A percentile compares a stretch with the other conserved stretches of the same genome.
These are phyloP conservation scores for Vigna radiata DNA, from an alignment of 306 rosid species.

Conservation along the genomic window DNA sequence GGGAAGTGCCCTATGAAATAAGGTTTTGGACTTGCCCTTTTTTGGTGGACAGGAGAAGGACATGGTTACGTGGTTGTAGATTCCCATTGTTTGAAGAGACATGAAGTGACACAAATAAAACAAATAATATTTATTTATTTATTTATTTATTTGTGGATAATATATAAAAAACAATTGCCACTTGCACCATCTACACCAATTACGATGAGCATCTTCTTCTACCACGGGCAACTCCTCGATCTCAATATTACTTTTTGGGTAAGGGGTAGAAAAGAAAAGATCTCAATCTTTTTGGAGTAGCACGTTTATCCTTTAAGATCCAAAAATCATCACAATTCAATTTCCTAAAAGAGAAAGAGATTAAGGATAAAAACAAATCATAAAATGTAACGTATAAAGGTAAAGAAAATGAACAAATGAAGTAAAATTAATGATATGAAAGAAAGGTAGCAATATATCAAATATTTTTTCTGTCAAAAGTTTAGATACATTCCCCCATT, in stretches of 20 bases:
- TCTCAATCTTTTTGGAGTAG: neutral
- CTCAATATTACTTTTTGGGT: neutral
- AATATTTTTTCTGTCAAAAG: neutral
- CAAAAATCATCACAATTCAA: no score
- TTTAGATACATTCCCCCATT: neutral
- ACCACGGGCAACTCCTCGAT: neutral
- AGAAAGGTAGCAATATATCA: no score
- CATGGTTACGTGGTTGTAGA: constrained; percentile 30
- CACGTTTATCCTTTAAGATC: constrained; percentile 28
- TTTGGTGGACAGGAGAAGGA: constrained; percentile 53
- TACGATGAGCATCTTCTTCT: constrained; percentile 56
- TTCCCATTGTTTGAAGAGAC: constrained; percentile 40
- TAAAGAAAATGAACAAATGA: no score
- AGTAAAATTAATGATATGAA: no score
- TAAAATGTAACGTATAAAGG: no score
- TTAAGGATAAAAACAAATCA: no score
- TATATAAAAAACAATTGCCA: constrained; percentile 31
- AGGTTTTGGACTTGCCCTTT: constrained; percentile 54
- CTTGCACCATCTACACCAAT: constrained; percentile 41
- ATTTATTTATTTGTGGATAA: constrained; percentile 30
- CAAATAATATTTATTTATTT: neutral
- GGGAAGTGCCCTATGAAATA: constrained; percentile 47
- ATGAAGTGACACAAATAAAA: constrained; percentile 15
- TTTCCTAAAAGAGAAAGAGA: no score
- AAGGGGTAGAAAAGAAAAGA: constrained; percentile 10